Evolutionary conservation across 495 filamentous ascomycete genomes (phyloP).

Genomic region (Penicillium cataractarum): DNA sequence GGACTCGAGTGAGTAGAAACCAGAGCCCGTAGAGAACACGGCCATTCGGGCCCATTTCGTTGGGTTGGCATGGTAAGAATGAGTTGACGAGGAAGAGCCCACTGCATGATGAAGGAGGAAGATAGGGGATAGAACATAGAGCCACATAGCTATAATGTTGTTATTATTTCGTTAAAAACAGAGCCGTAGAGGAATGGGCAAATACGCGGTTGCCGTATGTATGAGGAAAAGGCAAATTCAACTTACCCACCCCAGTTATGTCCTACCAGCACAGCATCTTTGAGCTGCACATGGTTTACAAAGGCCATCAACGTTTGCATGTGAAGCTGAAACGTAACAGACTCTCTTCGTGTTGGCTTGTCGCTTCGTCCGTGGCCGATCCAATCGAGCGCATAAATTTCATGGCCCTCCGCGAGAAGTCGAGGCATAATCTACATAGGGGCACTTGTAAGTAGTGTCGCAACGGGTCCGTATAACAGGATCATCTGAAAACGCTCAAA

Average conservation of each 20-base stretch:
- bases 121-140: conserved; percentile 2
- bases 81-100: conserved; percentile 9
- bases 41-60: not conserved
- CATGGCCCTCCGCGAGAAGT: conserved; percentile 9
- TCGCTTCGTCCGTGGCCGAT: conserved; percentile 3
- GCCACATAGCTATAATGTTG: conserved; percentile 2
- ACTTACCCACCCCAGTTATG: conserved; percentile 8
- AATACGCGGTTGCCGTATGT: not conserved
- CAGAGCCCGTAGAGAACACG: not conserved
- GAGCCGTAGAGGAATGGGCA: not conserved
- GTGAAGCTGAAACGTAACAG: conserved; percentile 6
- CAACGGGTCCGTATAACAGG: not conserved
- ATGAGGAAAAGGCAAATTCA: not conserved
- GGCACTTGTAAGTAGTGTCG: not conserved
- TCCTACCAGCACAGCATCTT: not conserved
- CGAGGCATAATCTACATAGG: not conserved
- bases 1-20: conserved; percentile 4
- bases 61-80: conserved; percentile 2
- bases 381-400: conserved; percentile 5
- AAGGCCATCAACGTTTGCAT: conserved; percentile 5
- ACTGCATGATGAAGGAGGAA: conserved; percentile 4
- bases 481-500: not conserved
- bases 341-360: not conserved
- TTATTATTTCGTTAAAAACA: conserved; percentile 1
- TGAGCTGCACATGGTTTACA: conserved; percentile 6